Conservation (phyloP, 371 early-diverging fungal genomes). For the Syncephalastrum racemosum region DNA sequence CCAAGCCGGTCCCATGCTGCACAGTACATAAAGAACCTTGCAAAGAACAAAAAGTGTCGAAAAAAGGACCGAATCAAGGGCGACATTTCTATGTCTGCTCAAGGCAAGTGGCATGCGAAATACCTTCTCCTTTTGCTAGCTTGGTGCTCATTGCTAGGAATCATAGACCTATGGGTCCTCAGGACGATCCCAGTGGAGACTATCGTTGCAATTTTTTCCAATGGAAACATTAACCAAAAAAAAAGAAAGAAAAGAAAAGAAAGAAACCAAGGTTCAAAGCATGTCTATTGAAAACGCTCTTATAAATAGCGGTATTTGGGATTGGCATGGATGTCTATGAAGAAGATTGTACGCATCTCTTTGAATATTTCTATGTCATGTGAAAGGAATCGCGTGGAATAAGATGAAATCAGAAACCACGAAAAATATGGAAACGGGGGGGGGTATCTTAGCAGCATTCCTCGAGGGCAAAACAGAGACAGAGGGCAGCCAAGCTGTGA, state of each 20-base stretch:
- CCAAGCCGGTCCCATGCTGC: constrained; percentile 57
- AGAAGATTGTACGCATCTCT: no score
- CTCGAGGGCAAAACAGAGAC: constrained; percentile 24
- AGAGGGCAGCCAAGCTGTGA: constrained; percentile 28
- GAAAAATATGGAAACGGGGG: no score
- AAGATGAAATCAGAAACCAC: no score
- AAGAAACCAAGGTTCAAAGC: not conserved
- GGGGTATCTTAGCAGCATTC: constrained; percentile 19
- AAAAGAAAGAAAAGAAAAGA: not conserved
- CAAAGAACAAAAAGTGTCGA: constrained; percentile 65
- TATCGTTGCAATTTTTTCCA: constrained; percentile 41
- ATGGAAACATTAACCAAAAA: constrained; percentile 18
- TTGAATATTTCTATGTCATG: no score
- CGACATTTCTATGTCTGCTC: constrained; percentile 72
- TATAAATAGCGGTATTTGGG: no score
- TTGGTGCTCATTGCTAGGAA: constrained; percentile 4
- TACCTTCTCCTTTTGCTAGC: not conserved
- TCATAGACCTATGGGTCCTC: constrained; percentile 51
- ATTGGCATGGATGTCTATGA: no score
- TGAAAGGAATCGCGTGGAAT: no score
- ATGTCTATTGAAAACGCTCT: not conserved
- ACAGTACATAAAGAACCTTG: constrained; percentile 64
- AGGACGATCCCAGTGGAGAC: constrained; percentile 50
- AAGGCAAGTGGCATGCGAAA: constrained; percentile 38
- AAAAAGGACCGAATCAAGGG: constrained; percentile 74